phyloP scores from a whole-genome alignment of 352 stramenopile species.

The Poterioochromonas sp. region DNA sequence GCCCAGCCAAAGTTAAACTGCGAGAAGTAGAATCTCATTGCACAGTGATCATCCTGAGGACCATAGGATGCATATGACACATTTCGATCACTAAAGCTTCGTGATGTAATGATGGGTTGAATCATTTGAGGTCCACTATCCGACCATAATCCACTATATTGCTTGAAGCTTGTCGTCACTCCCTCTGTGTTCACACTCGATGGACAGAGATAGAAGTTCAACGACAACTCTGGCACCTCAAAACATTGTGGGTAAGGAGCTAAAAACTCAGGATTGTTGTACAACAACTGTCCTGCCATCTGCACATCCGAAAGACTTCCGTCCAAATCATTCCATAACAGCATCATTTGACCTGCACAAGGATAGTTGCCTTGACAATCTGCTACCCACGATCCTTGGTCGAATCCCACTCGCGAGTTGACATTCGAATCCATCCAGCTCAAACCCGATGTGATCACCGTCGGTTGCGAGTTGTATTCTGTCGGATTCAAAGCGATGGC shows the following conservation, averaged over 20 bases:
- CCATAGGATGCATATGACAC: constrained; percentile 3
- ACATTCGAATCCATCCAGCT: background rate
- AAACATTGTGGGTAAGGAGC: background rate
- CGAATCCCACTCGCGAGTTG: background rate
- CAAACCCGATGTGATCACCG: background rate
- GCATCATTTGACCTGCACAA: background rate
- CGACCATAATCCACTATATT: background rate
- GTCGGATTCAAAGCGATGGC: constrained; percentile 11
- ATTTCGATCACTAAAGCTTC: background rate
- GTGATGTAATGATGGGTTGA: background rate
- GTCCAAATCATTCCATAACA: background rate
- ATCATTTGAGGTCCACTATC: constrained; percentile 8
- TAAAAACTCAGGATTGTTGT: background rate
- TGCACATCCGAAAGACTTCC: background rate
- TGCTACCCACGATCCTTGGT: background rate
- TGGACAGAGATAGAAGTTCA: background rate
- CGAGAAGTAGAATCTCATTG: constrained; percentile 4
- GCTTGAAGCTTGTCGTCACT: background rate
- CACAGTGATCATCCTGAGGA: background rate
- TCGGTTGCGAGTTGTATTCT: background rate
- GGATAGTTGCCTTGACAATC: background rate
- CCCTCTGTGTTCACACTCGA: too few species aligned
- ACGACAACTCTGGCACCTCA: background rate
- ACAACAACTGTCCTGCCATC: background rate
- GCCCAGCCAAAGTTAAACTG: background rate